These are phyloP conservation scores for Cubamyces sp. DNA, from an alignment of 768 basidiomycete genomes.

Conservation along the genomic window DNA sequence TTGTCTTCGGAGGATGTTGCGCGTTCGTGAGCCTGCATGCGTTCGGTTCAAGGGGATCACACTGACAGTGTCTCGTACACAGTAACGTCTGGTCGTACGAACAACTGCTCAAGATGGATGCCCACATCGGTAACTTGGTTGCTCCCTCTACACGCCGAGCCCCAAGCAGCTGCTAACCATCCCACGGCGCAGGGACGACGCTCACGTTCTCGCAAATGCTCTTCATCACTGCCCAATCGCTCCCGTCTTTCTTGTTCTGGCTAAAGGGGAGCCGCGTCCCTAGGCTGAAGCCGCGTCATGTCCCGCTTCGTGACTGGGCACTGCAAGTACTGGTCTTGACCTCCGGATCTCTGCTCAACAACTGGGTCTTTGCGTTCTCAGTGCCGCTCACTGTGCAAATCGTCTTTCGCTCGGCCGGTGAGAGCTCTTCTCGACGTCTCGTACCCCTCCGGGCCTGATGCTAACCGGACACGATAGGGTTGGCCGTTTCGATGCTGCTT, in stretches of 20 bases:
- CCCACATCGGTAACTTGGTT: slow-evolving; percentile 58
- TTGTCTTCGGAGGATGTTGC: slow-evolving; percentile 87
- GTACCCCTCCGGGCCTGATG: background rate
- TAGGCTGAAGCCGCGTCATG: slow-evolving; percentile 63
- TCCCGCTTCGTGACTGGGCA: slow-evolving; percentile 70
- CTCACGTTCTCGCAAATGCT: slow-evolving; percentile 86
- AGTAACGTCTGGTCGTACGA: slow-evolving; percentile 84
- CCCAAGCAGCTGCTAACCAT: background rate
- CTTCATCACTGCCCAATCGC: slow-evolving; percentile 70
- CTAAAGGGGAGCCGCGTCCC: slow-evolving; percentile 41
- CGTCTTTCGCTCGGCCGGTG: slow-evolving; percentile 84
- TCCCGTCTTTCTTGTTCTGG: slow-evolving; percentile 63
- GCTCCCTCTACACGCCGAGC: slow-evolving; percentile 14
- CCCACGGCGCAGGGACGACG: slow-evolving; percentile 59
- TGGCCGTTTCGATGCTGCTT: slow-evolving; percentile 78
- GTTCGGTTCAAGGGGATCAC: background rate
- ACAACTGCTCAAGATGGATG: slow-evolving; percentile 68
- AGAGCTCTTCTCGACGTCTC: slow-evolving; percentile 26
- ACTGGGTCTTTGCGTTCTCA: slow-evolving; percentile 77
- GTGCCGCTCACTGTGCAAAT: slow-evolving; percentile 82
- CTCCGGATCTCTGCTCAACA: slow-evolving; percentile 73
- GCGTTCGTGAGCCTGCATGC: slow-evolving; percentile 49
- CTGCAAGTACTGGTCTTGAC: slow-evolving; percentile 72
- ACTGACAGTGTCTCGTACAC: background rate
- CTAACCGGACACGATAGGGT: slow-evolving; percentile 44